phyloP scores from a whole-genome alignment of 208 protist species.

The Crithidia sp. region DNA sequence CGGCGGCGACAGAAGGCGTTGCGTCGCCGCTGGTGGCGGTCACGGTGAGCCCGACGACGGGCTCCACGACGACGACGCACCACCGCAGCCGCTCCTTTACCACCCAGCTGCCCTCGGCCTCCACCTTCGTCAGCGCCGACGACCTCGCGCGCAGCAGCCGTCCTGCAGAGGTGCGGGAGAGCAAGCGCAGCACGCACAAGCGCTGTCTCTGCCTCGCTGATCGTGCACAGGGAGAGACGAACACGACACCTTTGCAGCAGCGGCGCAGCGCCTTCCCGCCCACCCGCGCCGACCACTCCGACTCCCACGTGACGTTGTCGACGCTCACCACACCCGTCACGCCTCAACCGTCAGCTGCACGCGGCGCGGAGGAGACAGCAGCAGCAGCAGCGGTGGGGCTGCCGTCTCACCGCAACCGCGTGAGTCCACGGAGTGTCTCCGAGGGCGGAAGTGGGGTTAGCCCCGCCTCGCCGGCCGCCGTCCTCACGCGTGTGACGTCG shows the following conservation, averaged over 20 bases:
- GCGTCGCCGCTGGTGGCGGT: not conserved
- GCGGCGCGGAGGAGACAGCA: not conserved
- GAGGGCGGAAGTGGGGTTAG: not conserved
- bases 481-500: slow-evolving; percentile 17
- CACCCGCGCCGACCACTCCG: not conserved
- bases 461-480: not conserved
- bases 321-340: slow-evolving; percentile 1
- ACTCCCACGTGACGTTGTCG: slow-evolving; percentile 11
- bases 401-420: not conserved
- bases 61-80: slow-evolving; percentile 8
- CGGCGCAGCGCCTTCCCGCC: not conserved
- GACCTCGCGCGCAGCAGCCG: slow-evolving; percentile 5
- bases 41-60: slow-evolving; percentile 12
- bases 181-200: no score
- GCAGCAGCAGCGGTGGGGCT: not conserved
- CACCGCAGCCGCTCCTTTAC: slow-evolving; percentile 16
- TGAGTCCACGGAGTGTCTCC: slow-evolving; percentile 13
- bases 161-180: not conserved
- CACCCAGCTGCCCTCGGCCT: not conserved
- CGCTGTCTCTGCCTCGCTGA: no score
- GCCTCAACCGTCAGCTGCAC: not conserved
- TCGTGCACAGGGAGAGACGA: no score
- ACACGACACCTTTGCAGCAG: not conserved
- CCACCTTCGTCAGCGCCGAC: slow-evolving; percentile 5
- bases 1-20: not conserved